Evolutionary conservation across 805 yeast species (phyloP), one percentile per base, ranked within the genome.

Genomic region (Saturnispora bothae): DNA sequence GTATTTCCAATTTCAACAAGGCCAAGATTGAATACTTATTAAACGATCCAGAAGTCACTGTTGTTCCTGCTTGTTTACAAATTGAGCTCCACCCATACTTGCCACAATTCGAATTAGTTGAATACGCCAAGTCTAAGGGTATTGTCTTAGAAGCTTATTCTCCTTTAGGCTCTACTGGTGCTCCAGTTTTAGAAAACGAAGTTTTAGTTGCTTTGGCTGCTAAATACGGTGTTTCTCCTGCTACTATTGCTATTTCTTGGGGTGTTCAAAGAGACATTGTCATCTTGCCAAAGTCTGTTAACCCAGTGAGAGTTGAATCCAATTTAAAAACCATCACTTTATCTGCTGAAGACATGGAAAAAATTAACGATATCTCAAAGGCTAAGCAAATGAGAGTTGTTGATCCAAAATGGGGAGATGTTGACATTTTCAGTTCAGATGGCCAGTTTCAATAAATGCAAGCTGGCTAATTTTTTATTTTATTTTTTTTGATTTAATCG

Each of bases 1-100:
- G 95, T 48, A 82, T 84, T 31, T 79, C 89, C 31, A 85, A 85
- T 61, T 79, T 76, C 56, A 69, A 82, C 6, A 58, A 70, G 19
- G 64, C 63, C 39, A 71, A 75, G 48, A 53, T 80, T 44, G 60
- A 73, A 43, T 65, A 60, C 37, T 58, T 84, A 39, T 64, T 81
- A 34, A 57, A 57, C 14, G 61, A 49, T 32, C 68, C 74, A 27
- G 65, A 64, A 31, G 70, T 68, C 37, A 68, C 59, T 22, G 55
- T 71, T 35, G 68, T 65, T 23, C 95, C 95, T 9, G 86, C 74
- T 9, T 73, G 67, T 30, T 75, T 78, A 60, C 94, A 84, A 64
- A 67, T 82, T 43, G 94, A 84, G 63, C 60, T 75, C 28, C 94
- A 83, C 57, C 85, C 88, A 33, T 68, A 68, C 44, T 64, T 79